Conservation (phyloP, 139 green algal genomes). For the Raphidocelis subcapitata region DNA sequence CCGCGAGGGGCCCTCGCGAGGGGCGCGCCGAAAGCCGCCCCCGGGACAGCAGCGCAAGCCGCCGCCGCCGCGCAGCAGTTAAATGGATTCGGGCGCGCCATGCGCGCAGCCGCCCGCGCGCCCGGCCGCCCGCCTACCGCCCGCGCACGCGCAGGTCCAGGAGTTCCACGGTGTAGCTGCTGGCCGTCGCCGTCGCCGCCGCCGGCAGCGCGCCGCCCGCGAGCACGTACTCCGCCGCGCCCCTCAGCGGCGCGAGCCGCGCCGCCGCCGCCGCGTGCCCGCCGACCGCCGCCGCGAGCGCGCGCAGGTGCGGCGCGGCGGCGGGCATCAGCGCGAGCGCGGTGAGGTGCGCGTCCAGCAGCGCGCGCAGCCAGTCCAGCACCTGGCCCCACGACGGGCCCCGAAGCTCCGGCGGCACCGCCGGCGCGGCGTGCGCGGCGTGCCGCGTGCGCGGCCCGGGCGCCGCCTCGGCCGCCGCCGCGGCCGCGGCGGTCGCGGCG, state of each 20-base stretch:
- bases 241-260: slow-evolving; percentile 32
- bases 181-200: slow-evolving; percentile 40
- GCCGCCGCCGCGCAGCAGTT: too few species aligned
- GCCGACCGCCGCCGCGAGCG: slow-evolving; percentile 1
- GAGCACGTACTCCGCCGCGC: slow-evolving; percentile 37
- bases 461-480: background rate
- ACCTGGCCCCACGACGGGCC: slow-evolving; percentile 36
- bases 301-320: slow-evolving; percentile 18
- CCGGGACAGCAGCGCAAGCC: too few species aligned
- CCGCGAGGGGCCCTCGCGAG: too few species aligned
- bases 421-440: background rate
- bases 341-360: slow-evolving; percentile 45
- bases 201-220: slow-evolving; percentile 30
- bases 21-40: too few species aligned
- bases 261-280: slow-evolving; percentile 1
- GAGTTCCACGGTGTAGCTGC: slow-evolving; percentile 50
- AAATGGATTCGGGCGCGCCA: too few species aligned
- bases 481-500: slow-evolving; percentile 4
- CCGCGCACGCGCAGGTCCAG: slow-evolving; percentile 36
- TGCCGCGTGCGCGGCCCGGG: too few species aligned
- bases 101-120: too few species aligned
- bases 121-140: too few species aligned
- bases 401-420: slow-evolving; percentile 9
- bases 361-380: slow-evolving; percentile 40
- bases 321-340: slow-evolving; percentile 33